These are phyloP conservation scores for Heracleum sosnowskyi DNA, from an alignment of 129 eudicot species.

Conservation along the genomic window DNA sequence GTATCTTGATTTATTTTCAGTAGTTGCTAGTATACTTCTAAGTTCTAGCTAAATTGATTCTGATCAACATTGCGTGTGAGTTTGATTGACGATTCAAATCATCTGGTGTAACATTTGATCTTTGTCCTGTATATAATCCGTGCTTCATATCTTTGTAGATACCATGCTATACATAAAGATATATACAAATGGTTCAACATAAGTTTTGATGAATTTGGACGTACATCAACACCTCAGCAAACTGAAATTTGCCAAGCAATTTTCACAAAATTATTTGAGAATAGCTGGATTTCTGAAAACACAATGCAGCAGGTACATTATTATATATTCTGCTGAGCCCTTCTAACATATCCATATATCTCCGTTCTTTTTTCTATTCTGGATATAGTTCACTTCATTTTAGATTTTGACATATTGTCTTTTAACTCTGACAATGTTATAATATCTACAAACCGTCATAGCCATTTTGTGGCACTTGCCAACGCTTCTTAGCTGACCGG, in stretches of 20 bases:
- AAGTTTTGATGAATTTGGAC: constrained; percentile 26
- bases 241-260: constrained; percentile 29
- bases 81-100: neutral
- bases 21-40: neutral
- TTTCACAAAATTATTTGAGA: constrained; percentile 18
- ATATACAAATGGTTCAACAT: constrained; percentile 28
- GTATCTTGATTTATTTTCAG: neutral
- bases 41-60: too few relatives aligned
- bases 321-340: neutral
- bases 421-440: neutral
- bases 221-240: constrained; percentile 29
- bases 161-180: constrained; percentile 29
- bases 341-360: neutral
- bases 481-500: constrained; percentile 27
- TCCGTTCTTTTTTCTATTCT: neutral
- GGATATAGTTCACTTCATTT: neutral
- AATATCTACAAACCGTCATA: constrained; percentile 1
- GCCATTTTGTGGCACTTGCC: constrained; percentile 24
- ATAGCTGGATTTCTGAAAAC: constrained; percentile 26
- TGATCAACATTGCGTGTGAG: neutral
- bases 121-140: neutral
- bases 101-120: neutral
- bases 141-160: constrained; percentile 11
- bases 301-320: constrained; percentile 27
- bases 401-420: neutral